Base-by-base conservation (phyloP, 73 alveolate species). In the Vitrella brassicaformis region DNA sequence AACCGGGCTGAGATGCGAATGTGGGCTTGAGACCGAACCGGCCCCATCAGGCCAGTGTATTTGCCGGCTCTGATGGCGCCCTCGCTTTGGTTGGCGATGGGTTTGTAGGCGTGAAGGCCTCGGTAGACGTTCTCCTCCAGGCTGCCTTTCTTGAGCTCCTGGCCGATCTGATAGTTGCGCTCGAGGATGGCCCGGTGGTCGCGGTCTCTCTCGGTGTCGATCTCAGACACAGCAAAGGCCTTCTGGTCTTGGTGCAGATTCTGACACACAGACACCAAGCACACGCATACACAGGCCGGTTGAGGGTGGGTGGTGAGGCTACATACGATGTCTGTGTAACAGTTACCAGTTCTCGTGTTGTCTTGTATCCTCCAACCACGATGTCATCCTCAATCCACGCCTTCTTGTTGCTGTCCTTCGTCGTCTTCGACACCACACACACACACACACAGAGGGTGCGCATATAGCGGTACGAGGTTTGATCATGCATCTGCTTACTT, bases 1-100 rank as follows among this genome's bases (percentile, higher is more conserved):
- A 83, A 67, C 28, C 80, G 56, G 56, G 56, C 56, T 8, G 56
- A 39, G 22, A 39, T 39, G 22, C 56, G 56, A 14, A 39, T 39
- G 56, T 39, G 56, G 22, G 4, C 22, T 8, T 4, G 4, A 14
- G 22, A 4, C 14, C 56, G 56, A 14, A 39, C 14, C 22, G 56
- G 56, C 22, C 56, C 56, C 56, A 39, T 39, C 56, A 39, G 14
- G 22, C 56, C 56, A 8, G 56, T 39, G 56, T 39, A 39, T 39
- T 39, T 39, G 56, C 22, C 56, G 56, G 56, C 56, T 14, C 56
- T 39, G 56, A 39, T 39, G 56, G 56, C 56, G 56, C 14, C 56
- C 4, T 14, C 14, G 56, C 22, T 8, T 8, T 14, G 4, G 56
- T 39, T 39, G 22, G 56, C 56, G 14, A 39, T 39, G 22, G 4